Evolutionary conservation across 1,284 basidiomycete species (phyloP), one percentile per base, ranked within the genome.

Genomic region (Cryptococcus hybrid): DNA sequence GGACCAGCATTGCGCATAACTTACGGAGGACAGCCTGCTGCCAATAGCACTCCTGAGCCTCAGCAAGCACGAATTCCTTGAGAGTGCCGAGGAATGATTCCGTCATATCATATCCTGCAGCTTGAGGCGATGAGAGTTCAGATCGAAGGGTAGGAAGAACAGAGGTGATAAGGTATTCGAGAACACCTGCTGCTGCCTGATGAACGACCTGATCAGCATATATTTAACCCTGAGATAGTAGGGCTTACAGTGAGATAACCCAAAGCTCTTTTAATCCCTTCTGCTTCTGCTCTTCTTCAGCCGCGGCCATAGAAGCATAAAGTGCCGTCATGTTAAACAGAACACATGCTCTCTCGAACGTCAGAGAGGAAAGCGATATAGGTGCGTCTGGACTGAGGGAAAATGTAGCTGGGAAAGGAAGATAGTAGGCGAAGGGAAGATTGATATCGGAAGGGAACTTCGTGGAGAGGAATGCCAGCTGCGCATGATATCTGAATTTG

Each of bases 21-120:
- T 70, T 70, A 90, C 92, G 89, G 61, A 91, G 79, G 62, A 89
- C 88, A 5, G 92, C 94, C 65, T 89, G 86, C 73, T 96, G 93
- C 94, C 95, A 98, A 54, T 88, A 90, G 70, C 92, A 96, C 79
- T 99, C 95, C 70, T 98, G 94, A 0, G 93, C 94, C 78, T 98
- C 92, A 0, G 92, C 92, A 1, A 97, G 82, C 84, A 92, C 89
- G 55, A 97, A 82, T 62, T 81, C 84, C 66, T 89, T 84, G 24
- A 98, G 71, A 24, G 85, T 82, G 46, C 81, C 81, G 24, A 92
- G 69, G 64, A 88, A 86, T 0, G 83, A 71, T 40, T 80, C 77
- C 0, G 85, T 84, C 50, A 95, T 81, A 75, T 95, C 90, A 30
- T 76, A 70, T 43, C 74, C 71, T 11, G 70, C 65, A 49, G 74